Percentiles rank a stretch among this genome's conserved stretches.
Evolutionary conservation across 1,139 yeast genomes (phyloP).

Genomic region (Pneumocystis sp.): DNA sequence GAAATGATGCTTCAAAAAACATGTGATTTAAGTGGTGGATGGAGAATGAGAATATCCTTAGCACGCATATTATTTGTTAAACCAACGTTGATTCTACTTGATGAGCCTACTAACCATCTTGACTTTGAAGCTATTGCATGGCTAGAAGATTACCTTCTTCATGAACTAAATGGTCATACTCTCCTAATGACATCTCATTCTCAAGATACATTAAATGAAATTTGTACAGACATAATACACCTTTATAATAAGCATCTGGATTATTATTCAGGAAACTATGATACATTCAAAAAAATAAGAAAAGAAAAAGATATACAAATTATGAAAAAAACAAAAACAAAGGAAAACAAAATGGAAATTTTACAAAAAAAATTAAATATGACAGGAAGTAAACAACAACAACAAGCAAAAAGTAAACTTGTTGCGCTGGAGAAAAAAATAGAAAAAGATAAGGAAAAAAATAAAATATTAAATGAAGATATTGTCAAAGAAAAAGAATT

Average conservation of each 20-base stretch:
- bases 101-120: slow-evolving; percentile 97
- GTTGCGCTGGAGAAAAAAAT: slow-evolving; percentile 88
- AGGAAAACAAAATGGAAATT: slow-evolving; percentile 96
- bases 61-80: slow-evolving; percentile 74
- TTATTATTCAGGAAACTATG: slow-evolving; percentile 96
- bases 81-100: slow-evolving; percentile 73
- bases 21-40: slow-evolving; percentile 98
- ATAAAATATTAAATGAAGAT: slow-evolving; percentile 50
- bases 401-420: slow-evolving; percentile 97
- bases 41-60: slow-evolving; percentile 85
- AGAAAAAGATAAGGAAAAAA: slow-evolving; percentile 80
- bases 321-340: slow-evolving; percentile 91
- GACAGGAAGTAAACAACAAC: slow-evolving; percentile 98
- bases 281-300: slow-evolving; percentile 89
- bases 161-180: slow-evolving; percentile 13
- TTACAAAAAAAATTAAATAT: slow-evolving; percentile 97
- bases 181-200: slow-evolving; percentile 93
- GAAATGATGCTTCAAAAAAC: slow-evolving; percentile 76
- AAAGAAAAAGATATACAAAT: slow-evolving; percentile 88
- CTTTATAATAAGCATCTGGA: slow-evolving; percentile 62
- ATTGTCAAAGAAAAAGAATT: slow-evolving; percentile 89
- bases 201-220: slow-evolving; percentile 98
- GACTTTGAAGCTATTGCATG: slow-evolving; percentile 99
- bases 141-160: slow-evolving; percentile 91
- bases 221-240: slow-evolving; percentile 93